These are phyloP conservation scores for Clarireedia paspali DNA, from an alignment of 2,329 filamentous ascomycete species.

Conservation along the genomic window DNA sequence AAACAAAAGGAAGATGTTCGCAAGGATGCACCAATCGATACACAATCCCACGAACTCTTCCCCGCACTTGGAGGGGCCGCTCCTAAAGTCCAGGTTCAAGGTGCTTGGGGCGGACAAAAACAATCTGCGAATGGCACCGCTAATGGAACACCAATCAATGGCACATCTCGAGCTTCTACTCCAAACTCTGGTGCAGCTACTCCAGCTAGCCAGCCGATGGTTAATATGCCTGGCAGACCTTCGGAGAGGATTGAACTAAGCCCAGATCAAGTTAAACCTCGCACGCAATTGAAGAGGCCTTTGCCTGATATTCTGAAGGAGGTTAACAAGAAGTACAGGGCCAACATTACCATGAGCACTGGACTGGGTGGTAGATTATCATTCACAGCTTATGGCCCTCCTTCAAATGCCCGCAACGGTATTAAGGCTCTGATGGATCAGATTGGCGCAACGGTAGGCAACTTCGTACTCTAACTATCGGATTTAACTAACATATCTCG, in stretches of 20 bases:
- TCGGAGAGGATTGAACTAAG: slow-evolving; percentile 38
- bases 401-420: slow-evolving; percentile 57
- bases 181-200: slow-evolving; percentile 51
- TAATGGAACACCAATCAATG: slow-evolving; percentile 45
- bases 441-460: slow-evolving; percentile 72
- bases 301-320: slow-evolving; percentile 80
- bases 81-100: slow-evolving; percentile 53
- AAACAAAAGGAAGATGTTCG: slow-evolving; percentile 56
- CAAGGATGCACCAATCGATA: slow-evolving; percentile 51
- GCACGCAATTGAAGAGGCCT: slow-evolving; percentile 74
- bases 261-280: slow-evolving; percentile 63
- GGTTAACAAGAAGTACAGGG: slow-evolving; percentile 86
- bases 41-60: slow-evolving; percentile 84
- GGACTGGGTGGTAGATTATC: slow-evolving; percentile 65
- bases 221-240: slow-evolving; percentile 57
- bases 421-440: slow-evolving; percentile 84
- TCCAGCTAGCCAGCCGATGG: slow-evolving; percentile 36
- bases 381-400: slow-evolving; percentile 81
- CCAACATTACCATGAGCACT: slow-evolving; percentile 69
- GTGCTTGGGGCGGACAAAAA: slow-evolving; percentile 72
- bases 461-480: slow-evolving; percentile 6
- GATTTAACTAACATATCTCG: slow-evolving; percentile 12
- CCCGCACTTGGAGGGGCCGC: slow-evolving; percentile 71
- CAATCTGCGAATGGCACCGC: slow-evolving; percentile 39
- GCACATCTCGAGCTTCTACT: slow-evolving; percentile 42